phyloP scores from a whole-genome alignment of 1,284 basidiomycete genomes.

The Sporisorium iseilematis-ciliati region DNA sequence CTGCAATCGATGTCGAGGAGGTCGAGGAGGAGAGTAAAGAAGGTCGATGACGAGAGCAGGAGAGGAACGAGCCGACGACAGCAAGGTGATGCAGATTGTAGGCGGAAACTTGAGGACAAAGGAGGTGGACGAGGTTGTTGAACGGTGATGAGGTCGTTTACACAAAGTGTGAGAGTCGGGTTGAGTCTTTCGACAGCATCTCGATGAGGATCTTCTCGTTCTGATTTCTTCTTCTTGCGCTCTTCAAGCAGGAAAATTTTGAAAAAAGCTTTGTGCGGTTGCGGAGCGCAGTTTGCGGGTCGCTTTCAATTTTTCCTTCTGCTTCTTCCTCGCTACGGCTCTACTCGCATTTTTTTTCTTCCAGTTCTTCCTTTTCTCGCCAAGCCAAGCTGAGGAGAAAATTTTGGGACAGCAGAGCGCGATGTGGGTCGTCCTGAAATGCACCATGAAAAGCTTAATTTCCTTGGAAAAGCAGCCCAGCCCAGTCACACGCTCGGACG shows the following conservation, averaged over 20 bases:
- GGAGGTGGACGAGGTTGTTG: neutral
- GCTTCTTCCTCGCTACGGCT: neutral
- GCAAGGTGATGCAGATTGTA: neutral
- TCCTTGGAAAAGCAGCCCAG: neutral
- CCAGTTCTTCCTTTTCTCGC: constrained; percentile 1
- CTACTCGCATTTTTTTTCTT: constrained; percentile 7
- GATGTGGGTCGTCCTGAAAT: no score
- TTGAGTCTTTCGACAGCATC: constrained; percentile 7
- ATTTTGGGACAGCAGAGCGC: neutral
- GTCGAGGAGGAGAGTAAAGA: neutral
- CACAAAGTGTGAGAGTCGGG: constrained; percentile 3
- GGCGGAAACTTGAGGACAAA: neutral
- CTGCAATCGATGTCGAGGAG: neutral
- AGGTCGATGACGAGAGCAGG: no score
- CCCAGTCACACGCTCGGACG: constrained; percentile 18
- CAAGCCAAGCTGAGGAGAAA: neutral
- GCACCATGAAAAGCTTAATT: neutral
- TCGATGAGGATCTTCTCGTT: constrained; percentile 4
- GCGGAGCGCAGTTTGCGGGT: constrained; percentile 14
- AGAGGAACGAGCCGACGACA: no score
- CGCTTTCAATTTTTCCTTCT: constrained; percentile 13
- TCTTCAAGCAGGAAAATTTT: neutral
- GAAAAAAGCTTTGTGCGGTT: constrained; percentile 11
- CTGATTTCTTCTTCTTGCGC: neutral
- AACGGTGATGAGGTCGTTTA: constrained; percentile 12